These are phyloP conservation scores for Solanum sitiens DNA, from an alignment of 257 asterid species.

Conservation along the genomic window DNA sequence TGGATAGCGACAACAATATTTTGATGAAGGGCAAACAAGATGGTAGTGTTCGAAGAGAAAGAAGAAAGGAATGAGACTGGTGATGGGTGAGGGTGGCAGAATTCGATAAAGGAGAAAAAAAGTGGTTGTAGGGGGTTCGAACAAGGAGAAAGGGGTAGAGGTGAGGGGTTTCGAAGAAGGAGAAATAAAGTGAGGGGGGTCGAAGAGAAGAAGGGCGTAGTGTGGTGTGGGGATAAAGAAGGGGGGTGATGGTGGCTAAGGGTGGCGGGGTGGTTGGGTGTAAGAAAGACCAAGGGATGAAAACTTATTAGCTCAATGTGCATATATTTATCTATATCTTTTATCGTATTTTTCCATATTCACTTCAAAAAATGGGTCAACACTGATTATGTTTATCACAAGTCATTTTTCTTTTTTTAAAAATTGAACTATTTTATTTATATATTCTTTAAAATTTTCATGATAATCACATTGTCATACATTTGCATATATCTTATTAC, in stretches of 20 bases:
- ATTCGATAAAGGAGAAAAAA: not conserved
- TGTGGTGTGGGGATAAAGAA: not conserved
- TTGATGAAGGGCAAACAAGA: not conserved
- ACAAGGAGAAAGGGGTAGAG: not conserved
- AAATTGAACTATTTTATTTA: not conserved
- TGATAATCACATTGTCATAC: not conserved
- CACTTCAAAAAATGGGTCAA: not conserved
- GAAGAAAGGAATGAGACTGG: not conserved
- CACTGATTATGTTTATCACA: not conserved
- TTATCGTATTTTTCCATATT: too few relatives aligned
- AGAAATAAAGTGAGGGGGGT: too few relatives aligned
- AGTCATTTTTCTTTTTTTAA: not conserved
- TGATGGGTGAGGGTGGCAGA: not conserved
- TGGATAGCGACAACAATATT: not conserved
- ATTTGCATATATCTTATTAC: not conserved
- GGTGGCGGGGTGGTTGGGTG: not conserved
- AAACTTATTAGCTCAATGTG: not conserved
- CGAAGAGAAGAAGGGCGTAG: not conserved
- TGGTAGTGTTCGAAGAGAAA: not conserved
- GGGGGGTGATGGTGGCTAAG: not conserved
- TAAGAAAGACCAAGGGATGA: not conserved
- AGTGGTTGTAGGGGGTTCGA: not conserved
- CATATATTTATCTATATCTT: not conserved
- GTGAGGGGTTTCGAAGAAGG: not conserved
- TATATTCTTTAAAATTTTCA: not conserved